phyloP scores from a whole-genome alignment of 192 early-diverging fungal genomes.

The Coemansia sp. region DNA sequence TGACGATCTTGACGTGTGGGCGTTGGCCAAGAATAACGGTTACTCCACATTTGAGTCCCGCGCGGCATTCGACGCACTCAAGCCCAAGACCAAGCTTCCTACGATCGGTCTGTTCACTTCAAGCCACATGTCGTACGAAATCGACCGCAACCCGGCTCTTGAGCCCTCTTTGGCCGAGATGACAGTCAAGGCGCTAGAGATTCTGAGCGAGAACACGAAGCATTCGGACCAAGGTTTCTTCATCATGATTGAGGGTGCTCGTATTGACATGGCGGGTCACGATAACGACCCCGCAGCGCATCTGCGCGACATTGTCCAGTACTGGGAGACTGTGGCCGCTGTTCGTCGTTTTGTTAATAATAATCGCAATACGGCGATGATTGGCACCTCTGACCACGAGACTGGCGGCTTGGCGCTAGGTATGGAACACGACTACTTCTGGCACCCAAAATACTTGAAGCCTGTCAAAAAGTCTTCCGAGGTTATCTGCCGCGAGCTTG shows the following conservation, averaged over 20 bases:
- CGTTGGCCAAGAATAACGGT: conserved; percentile 17
- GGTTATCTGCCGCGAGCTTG: conserved; percentile 19
- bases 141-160: no score
- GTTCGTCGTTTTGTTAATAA: conserved; percentile 56
- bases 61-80: no score
- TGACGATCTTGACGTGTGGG: conserved; percentile 45
- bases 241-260: conserved; percentile 10
- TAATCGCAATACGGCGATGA: conserved; percentile 56
- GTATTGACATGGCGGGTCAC: conserved; percentile 64
- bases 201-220: conserved; percentile 25
- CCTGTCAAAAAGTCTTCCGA: conserved; percentile 44
- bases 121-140: no score
- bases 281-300: conserved; percentile 66
- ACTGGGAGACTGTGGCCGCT: conserved; percentile 53
- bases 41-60: conserved; percentile 2
- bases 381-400: conserved; percentile 68
- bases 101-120: no score
- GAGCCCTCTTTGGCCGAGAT: conserved; percentile 59
- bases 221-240: conserved; percentile 52
- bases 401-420: conserved; percentile 63
- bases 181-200: conserved; percentile 49
- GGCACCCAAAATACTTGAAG: conserved; percentile 45
- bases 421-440: conserved; percentile 55
- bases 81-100: no score
- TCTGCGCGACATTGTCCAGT: conserved; percentile 62